Evolutionary conservation across 2,329 filamentous ascomycete species (phyloP), one percentile per base, ranked within the genome.

Genomic region (Trichoderma aggressivum): DNA sequence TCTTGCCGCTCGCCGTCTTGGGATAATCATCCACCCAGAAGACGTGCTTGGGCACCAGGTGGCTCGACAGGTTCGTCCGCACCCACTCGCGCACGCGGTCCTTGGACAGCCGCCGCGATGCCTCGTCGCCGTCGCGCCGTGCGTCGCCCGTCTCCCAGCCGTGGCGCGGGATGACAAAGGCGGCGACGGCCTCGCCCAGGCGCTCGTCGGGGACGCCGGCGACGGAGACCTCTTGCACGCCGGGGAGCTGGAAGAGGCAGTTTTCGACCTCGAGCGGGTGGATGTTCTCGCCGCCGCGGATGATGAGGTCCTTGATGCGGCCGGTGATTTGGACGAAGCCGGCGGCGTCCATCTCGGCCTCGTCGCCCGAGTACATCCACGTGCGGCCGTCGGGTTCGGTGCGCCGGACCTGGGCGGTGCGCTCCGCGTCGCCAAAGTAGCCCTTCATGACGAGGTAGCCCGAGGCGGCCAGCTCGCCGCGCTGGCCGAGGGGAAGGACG

Each of bases 1-100:
- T 94, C 88, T 99, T 99, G 28, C 95, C 95, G 79, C 94, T 97
- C 7, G 94, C 92, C 43, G 96, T 99, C 87, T 97, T 98, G 24
- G 95, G 95, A 79, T 93, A 97, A n/a, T 90, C 88, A 1, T 90
- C 86, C 0, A 92, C 85, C 87, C 92, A 97, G 79, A 97, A 97
- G n/a, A 98, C 87, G 78, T 95, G 89, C 81, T 92, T 96, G 0
- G 95, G 95, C 66, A 93, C 93, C 78, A 98, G 88, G 80, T 95
- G 92, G 74, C 88, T 89, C 34, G 87, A 88, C 73, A 98, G 80
- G 63, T 86, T 88, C 70, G 85, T 82, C 61, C 87, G 83, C 3
- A 98, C 94, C 93, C 93, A 98, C 1, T 82, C 80, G 76, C 89
- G 87, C 1, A 97, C 84, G 36, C 88, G 86, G 0, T 90, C 86